These are phyloP conservation scores for Elsinoe fawcettii DNA, from an alignment of 2,329 filamentous ascomycete genomes.

Conservation along the genomic window DNA sequence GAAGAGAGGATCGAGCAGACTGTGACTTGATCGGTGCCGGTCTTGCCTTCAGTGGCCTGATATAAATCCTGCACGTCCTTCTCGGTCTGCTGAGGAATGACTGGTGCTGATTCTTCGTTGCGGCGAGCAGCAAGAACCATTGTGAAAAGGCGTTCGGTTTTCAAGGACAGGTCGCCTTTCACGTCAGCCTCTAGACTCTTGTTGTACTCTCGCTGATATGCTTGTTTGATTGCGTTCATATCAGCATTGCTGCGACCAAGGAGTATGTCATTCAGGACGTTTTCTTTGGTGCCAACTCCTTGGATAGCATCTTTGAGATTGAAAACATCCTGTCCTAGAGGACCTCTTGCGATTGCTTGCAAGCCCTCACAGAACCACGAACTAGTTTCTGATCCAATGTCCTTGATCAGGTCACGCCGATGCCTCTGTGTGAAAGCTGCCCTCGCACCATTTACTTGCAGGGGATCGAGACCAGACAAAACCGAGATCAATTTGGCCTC, in stretches of 20 bases:
- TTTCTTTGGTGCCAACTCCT: conserved; percentile 79
- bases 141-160: conserved; percentile 78
- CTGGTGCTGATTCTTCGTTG: conserved; percentile 67
- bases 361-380: conserved; percentile 68
- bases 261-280: conserved; percentile 76
- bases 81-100: conserved; percentile 66
- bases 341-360: conserved; percentile 68
- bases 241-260: conserved; percentile 80
- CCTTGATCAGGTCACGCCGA: conserved; percentile 61
- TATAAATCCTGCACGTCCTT: conserved; percentile 70
- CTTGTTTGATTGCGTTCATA: conserved; percentile 72
- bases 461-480: conserved; percentile 65
- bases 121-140: conserved; percentile 69
- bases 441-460: conserved; percentile 64
- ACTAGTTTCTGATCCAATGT: conserved; percentile 68
- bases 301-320: conserved; percentile 64
- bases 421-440: conserved; percentile 57
- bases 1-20: conserved; percentile 72
- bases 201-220: conserved; percentile 62
- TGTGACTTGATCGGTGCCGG: conserved; percentile 65
- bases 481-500: conserved; percentile 67
- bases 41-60: conserved; percentile 62
- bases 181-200: conserved; percentile 64
- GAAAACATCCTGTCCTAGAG: conserved; percentile 67
- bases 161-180: conserved; percentile 70